Conservation (phyloP, 2,329 filamentous ascomycete species). For the Lomentospora prolificans region DNA sequence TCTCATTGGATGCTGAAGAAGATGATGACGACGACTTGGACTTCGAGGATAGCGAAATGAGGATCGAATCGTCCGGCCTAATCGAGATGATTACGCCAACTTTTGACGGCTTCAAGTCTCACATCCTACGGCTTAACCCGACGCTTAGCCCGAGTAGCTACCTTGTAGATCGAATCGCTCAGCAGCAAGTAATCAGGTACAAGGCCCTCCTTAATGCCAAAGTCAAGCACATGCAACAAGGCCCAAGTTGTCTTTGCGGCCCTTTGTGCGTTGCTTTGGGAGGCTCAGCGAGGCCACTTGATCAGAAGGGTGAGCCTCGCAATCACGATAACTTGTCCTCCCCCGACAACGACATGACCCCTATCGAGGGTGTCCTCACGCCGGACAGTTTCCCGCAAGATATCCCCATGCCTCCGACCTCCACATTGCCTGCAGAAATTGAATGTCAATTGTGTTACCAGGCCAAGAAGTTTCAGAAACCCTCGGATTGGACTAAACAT, state of each 20-base stretch:
- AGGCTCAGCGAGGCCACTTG: slow-evolving; percentile 53
- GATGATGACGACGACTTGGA: slow-evolving; percentile 54
- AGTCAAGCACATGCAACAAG: slow-evolving; percentile 57
- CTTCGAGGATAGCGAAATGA: slow-evolving; percentile 49
- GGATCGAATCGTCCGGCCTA: slow-evolving; percentile 50
- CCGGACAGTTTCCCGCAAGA: slow-evolving; percentile 68
- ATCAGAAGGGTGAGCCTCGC: slow-evolving; percentile 48
- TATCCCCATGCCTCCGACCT: slow-evolving; percentile 72
- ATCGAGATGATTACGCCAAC: slow-evolving; percentile 63
- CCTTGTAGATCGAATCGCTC: slow-evolving; percentile 70
- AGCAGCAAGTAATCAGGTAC: slow-evolving; percentile 71
- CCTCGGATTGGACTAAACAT: slow-evolving; percentile 95
- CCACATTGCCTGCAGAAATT: slow-evolving; percentile 70
- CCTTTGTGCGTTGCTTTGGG: slow-evolving; percentile 56
- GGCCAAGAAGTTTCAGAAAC: slow-evolving; percentile 77
- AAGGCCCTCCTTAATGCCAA: slow-evolving; percentile 63
- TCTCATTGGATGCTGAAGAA: slow-evolving; percentile 38
- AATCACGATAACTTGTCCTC: slow-evolving; percentile 48
- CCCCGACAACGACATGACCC: slow-evolving; percentile 54
- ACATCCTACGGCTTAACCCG: slow-evolving; percentile 68
- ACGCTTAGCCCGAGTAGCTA: slow-evolving; percentile 46
- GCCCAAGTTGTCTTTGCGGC: slow-evolving; percentile 51
- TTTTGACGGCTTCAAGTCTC: slow-evolving; percentile 64
- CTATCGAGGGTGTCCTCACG: slow-evolving; percentile 58
- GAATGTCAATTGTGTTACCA: slow-evolving; percentile 85